Evolutionary conservation across 176 grass and related monocot genomes (phyloP).

Genomic region (Hsuehochloa calcarea): DNA sequence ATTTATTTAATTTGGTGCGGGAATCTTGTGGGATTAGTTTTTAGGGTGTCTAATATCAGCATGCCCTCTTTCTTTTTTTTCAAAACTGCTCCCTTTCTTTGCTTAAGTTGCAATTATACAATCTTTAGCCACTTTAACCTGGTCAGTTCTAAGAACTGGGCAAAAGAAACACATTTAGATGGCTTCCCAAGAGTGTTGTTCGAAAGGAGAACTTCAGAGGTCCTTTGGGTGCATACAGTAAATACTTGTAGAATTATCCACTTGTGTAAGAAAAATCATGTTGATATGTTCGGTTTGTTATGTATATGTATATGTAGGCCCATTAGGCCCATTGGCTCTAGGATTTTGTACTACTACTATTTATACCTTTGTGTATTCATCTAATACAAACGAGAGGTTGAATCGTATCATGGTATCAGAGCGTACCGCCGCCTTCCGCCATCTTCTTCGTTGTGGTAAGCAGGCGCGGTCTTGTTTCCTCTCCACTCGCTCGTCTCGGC

Average conservation of each 20-base stretch:
- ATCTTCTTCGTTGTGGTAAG: too few relatives aligned
- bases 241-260: slow-evolving; percentile 9
- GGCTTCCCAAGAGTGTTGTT: not conserved
- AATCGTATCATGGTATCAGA: too few relatives aligned
- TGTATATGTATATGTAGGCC: too few relatives aligned
- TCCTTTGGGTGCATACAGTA: not conserved
- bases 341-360: too few relatives aligned
- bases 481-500: too few relatives aligned
- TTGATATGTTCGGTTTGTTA: not conserved
- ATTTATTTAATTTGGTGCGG: not conserved
- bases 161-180: not conserved
- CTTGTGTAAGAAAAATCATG: slow-evolving; percentile 4
- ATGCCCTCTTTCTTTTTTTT: not conserved
- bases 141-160: not conserved
- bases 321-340: too few relatives aligned
- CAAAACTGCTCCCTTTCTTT: not conserved
- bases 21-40: not conserved
- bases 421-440: too few relatives aligned
- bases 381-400: too few relatives aligned
- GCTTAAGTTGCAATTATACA: not conserved
- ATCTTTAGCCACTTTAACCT: not conserved
- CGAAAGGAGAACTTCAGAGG: not conserved
- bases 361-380: too few relatives aligned
- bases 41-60: not conserved
- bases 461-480: too few relatives aligned